phyloP scores from a whole-genome alignment of 1,284 basidiomycete species.

The Cystobasidiaceae sp. region DNA sequence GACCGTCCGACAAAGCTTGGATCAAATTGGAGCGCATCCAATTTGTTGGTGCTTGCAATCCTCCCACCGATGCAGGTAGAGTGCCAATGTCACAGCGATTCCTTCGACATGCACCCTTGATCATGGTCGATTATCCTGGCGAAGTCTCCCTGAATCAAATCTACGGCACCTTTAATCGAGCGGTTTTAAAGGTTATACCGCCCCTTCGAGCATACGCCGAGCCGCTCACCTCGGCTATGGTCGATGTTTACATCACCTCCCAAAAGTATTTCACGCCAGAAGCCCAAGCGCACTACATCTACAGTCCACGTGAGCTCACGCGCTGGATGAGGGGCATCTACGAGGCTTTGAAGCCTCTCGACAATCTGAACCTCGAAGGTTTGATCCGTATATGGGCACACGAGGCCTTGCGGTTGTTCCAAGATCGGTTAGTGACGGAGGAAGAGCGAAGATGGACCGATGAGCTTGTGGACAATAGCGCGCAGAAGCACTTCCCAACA shows the following conservation, averaged over 20 bases:
- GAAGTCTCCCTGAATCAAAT: slow-evolving; percentile 96
- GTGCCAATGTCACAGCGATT: slow-evolving; percentile 97
- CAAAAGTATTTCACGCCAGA: slow-evolving; percentile 94
- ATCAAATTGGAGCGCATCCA: slow-evolving; percentile 96
- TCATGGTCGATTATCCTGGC: slow-evolving; percentile 99
- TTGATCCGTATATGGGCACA: slow-evolving; percentile 97
- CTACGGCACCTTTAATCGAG: slow-evolving; percentile 97
- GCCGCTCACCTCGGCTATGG: slow-evolving; percentile 96
- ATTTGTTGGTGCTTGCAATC: slow-evolving; percentile 99
- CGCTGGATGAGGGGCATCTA: slow-evolving; percentile 97
- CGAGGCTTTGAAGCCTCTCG: slow-evolving; percentile 88
- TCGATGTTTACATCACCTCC: slow-evolving; percentile 87
- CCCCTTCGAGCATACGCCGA: slow-evolving; percentile 88
- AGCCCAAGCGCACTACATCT: slow-evolving; percentile 95
- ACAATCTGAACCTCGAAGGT: slow-evolving; percentile 84
- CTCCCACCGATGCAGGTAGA: slow-evolving; percentile 98
- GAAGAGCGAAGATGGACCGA: slow-evolving; percentile 94
- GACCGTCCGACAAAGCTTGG: slow-evolving; percentile 92
- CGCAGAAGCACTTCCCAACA: slow-evolving; percentile 84
- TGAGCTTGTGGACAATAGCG: slow-evolving; percentile 77
- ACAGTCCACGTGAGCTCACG: slow-evolving; percentile 97
- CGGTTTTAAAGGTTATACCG: slow-evolving; percentile 90
- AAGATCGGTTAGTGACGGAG: slow-evolving; percentile 89
- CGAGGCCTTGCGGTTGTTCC: slow-evolving; percentile 94
- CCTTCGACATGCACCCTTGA: slow-evolving; percentile 93